phyloP scores from a whole-genome alignment of 345 rosid species.

The Citropsis articulata region DNA sequence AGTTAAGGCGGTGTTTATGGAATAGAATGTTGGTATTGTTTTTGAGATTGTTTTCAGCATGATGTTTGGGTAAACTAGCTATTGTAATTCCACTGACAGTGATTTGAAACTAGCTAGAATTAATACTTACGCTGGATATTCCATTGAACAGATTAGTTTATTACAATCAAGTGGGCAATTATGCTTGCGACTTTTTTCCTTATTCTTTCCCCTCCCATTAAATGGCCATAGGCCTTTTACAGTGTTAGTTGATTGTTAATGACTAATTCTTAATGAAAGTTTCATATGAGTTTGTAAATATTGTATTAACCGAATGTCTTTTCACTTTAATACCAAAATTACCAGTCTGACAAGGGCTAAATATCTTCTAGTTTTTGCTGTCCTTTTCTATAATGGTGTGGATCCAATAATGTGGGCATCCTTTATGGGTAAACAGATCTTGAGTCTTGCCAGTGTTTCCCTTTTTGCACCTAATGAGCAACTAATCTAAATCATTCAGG shows the following conservation, averaged over 20 bases:
- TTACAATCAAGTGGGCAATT: not conserved
- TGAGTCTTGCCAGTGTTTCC: not conserved
- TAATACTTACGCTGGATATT: not conserved
- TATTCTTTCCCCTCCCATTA: too few relatives aligned
- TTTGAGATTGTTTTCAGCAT: not conserved
- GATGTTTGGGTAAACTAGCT: not conserved
- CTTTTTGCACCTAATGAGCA: not conserved
- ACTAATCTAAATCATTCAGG: not conserved
- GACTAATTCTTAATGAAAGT: not conserved
- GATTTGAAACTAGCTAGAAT: not conserved
- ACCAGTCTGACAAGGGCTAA: not conserved
- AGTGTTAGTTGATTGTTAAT: not conserved
- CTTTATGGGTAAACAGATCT: not conserved
- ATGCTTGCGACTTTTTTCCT: not conserved
- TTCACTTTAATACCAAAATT: not conserved
- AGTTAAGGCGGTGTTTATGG: not conserved
- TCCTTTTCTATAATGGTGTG: not conserved
- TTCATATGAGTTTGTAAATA: not conserved
- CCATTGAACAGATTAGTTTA: constrained; percentile 1
- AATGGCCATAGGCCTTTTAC: not conserved
- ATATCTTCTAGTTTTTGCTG: not conserved
- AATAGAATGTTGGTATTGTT: not conserved
- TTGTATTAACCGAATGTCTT: not conserved
- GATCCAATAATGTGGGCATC: not conserved
- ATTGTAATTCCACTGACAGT: not conserved